A percentile compares a stretch with the other conserved stretches of the same genome.
These are phyloP conservation scores for Chlamydomonas reinhardtii DNA, from an alignment of 163 green algal species.

Conservation along the genomic window DNA sequence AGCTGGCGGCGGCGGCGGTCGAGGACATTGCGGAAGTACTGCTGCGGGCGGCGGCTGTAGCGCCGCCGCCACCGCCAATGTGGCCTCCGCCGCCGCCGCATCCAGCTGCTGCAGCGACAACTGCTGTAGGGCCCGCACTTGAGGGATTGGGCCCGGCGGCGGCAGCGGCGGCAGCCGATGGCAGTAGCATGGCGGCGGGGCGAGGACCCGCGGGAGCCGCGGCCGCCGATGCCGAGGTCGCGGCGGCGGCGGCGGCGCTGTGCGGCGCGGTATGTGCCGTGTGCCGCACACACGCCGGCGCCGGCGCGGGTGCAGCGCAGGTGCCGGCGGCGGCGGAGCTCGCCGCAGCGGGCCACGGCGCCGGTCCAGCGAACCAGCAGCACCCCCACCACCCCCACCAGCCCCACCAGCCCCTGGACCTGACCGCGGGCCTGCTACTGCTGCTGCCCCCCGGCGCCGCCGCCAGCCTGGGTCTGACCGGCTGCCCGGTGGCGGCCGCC, in stretches of 20 bases:
- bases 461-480: background rate
- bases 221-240: no score
- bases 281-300: background rate
- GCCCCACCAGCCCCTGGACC: background rate
- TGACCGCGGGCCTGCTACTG: conserved; percentile 1
- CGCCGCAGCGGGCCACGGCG: no score
- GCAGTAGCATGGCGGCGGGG: no score
- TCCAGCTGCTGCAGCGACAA: background rate
- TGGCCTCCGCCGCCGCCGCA: background rate
- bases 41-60: background rate
- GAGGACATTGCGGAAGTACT: conserved; percentile 19
- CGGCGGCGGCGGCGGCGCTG: no score
- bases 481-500: background rate
- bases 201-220: no score
- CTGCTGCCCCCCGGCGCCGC: background rate
- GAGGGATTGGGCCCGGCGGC: no score
- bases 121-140: no score
- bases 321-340: background rate
- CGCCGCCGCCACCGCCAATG: background rate
- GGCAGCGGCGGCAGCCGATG: no score
- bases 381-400: background rate
- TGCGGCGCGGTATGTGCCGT: no score
- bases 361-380: no score
- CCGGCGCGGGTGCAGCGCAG: background rate
- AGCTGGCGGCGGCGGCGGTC: conserved; percentile 13